Base-by-base conservation (phyloP, 441 rosid species). In the Jatropha multifida region DNA sequence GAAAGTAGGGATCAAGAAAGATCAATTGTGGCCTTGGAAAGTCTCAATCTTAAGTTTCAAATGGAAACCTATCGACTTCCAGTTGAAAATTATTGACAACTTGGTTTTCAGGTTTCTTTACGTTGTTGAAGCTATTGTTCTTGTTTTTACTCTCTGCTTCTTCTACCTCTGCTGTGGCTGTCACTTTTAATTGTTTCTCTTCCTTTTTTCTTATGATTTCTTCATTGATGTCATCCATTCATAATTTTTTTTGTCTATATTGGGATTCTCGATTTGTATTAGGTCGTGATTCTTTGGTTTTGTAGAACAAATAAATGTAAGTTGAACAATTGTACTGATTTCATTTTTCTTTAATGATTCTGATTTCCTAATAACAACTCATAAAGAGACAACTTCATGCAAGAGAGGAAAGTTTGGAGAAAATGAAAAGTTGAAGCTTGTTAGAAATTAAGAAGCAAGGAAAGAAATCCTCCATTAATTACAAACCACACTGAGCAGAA, bases 161-260 rank as follows among this genome's bases (percentile, higher is more conserved):
- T 92, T 90, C 86, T 86, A 83, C 76, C 85, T 90, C 69, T 88
- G 88, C 74, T 89, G 90, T 65, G 91, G 97, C 73, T 88, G 94
- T 81, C 89, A 81, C 75, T 65, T 90, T 46, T 90, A 81, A 87
- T 55, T 37, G 27, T 17, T 15, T 0, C 27, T 11, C 42, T 26
- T 61, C 14, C 18, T 15, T 32, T 61, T 14, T 17, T 8, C 41
- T 65, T 13, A 42, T 52, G 44, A 1, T 37, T 46, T 4, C 59
- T 69, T 27, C 17, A 44, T 32, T 26, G 17, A 1, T 40, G 38
- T 13, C 4, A 27, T 55, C 26, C n/a, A 40, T 65, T 37, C 13
- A 6, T 52, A 1, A 4, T 56, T 20, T 4, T 4, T 32, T 37
- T 7, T 14, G 4, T 68, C 0, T 14, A 23, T 10, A 18, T n/a